phyloP scores from a whole-genome alignment of 1,139 yeast species.

The Geotrichum restrictum region DNA sequence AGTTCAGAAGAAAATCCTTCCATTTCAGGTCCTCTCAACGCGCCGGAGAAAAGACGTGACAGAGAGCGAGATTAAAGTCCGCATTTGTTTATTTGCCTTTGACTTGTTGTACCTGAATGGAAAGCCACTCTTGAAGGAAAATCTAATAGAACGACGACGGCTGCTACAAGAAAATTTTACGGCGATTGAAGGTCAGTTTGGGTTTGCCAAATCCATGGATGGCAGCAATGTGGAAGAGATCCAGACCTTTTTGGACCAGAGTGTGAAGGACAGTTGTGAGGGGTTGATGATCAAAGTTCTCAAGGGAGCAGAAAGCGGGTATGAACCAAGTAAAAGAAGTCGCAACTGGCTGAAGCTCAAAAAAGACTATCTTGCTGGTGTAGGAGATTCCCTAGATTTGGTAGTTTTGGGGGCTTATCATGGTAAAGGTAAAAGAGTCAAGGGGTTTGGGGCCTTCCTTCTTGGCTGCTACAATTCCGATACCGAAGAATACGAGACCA shows the following conservation, averaged over 20 bases:
- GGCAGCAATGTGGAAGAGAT: conserved; percentile 68
- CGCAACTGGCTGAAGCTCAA: conserved; percentile 93
- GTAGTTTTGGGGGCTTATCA: conserved; percentile 92
- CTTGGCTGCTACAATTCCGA: conserved; percentile 87
- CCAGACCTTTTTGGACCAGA: conserved; percentile 81
- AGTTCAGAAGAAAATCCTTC: conserved; percentile 66
- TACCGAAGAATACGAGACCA: conserved; percentile 87
- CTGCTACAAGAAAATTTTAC: conserved; percentile 54
- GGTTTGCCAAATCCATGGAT: conserved; percentile 72
- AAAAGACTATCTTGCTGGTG: conserved; percentile 79
- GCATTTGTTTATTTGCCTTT: conserved; percentile 88
- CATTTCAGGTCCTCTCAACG: conserved; percentile 88
- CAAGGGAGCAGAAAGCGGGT: conserved; percentile 73
- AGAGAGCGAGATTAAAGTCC: conserved; percentile 79
- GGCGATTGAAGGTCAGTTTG: conserved; percentile 71
- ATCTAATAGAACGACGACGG: conserved; percentile 67
- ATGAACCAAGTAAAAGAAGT: conserved; percentile 93
- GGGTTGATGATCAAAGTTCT: conserved; percentile 94
- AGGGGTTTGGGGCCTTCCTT: conserved; percentile 88
- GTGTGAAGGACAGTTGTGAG: conserved; percentile 87
- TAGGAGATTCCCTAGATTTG: conserved; percentile 91
- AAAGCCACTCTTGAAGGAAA: conserved; percentile 60
- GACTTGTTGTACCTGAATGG: conserved; percentile 75
- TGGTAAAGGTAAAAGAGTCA: conserved; percentile 94
- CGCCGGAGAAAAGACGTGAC: conserved; percentile 92